phyloP scores from a whole-genome alignment of 192 early-diverging fungal genomes.

The Entrophospora sp. region DNA sequence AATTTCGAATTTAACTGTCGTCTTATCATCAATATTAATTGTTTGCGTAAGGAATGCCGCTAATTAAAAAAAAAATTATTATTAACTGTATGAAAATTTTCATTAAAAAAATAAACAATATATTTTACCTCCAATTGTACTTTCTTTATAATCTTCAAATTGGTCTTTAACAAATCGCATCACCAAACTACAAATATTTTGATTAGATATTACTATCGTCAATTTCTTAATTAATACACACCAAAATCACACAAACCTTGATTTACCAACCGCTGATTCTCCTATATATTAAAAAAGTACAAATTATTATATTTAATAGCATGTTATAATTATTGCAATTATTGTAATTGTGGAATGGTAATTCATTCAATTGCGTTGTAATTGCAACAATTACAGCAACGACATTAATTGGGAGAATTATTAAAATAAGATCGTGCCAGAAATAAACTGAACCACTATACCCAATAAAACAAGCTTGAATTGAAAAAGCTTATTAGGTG shows the following conservation, averaged over 20 bases:
- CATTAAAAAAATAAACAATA: neutral
- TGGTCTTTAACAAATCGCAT: slow-evolving; percentile 88
- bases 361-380: neutral
- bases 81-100: neutral
- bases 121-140: slow-evolving; percentile 70
- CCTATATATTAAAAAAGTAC: slow-evolving; percentile 26
- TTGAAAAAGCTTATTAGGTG: slow-evolving; percentile 63
- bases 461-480: slow-evolving; percentile 96
- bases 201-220: too few relatives aligned
- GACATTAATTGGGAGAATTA: too few relatives aligned
- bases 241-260: slow-evolving; percentile 40
- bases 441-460: slow-evolving; percentile 17
- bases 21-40: slow-evolving; percentile 75
- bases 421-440: too few relatives aligned
- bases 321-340: too few relatives aligned
- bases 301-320: neutral
- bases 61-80: slow-evolving; percentile 14
- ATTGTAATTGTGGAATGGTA: neutral
- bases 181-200: slow-evolving; percentile 68
- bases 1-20: slow-evolving; percentile 90
- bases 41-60: slow-evolving; percentile 73
- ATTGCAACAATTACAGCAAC: too few relatives aligned
- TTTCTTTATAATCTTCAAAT: slow-evolving; percentile 89
- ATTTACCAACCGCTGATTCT: slow-evolving; percentile 59
- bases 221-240: too few relatives aligned